Base-by-base conservation (phyloP, 2,329 filamentous ascomycete genomes). In the Basipetospora chlamydospora region DNA sequence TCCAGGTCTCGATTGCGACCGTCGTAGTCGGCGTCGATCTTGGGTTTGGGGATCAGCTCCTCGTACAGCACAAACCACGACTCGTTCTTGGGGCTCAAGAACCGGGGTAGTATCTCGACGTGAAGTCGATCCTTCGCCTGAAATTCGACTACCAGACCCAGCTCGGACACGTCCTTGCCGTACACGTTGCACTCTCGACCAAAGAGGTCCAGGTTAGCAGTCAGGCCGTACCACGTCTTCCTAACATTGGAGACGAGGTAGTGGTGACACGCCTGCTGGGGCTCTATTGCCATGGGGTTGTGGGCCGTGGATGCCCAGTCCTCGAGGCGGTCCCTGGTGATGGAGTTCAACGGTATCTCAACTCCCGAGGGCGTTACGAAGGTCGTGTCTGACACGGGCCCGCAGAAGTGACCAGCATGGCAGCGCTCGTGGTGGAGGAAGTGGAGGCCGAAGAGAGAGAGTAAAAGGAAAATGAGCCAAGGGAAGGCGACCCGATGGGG, bases 181-280 rank as follows among this genome's bases (percentile, higher is more conserved):
- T 88, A 92, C 16, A 74, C 70, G 53, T 88, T 80, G 60, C 84
- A 90, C 5, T 77, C 64, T 8, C 62, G 48, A 0, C 82, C 83
- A 6, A 79, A 79, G 9, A 92, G 66, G 3, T 57, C 66, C 33
- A 93, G 62, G 43, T 80, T 67, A 2, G 83, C 85, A 1, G 71
- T 80, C 37, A 90, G 58, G 7, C 72, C 72, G 34, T 59, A 61
- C 25, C 54, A 49, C 0, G 60, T 69, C 35, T 63, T 55, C 35
- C 60, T 52, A 11, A 83, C 62, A 49, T 79, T 73, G 13, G 64
- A 68, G 2, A 77, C 79, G 20, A 51, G 64, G 57, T 85, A 86
- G 11, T 80, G 80, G 1, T 77, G 77, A 47, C 80, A 85, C 2
- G 73, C 61, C 8, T 58, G 26, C 23, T 44, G 43, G 26, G 37